Percentiles rank a stretch among this genome's conserved stretches.
Evolutionary conservation across 768 basidiomycete genomes (phyloP).

Genomic region (Holtermannia corniformis): DNA sequence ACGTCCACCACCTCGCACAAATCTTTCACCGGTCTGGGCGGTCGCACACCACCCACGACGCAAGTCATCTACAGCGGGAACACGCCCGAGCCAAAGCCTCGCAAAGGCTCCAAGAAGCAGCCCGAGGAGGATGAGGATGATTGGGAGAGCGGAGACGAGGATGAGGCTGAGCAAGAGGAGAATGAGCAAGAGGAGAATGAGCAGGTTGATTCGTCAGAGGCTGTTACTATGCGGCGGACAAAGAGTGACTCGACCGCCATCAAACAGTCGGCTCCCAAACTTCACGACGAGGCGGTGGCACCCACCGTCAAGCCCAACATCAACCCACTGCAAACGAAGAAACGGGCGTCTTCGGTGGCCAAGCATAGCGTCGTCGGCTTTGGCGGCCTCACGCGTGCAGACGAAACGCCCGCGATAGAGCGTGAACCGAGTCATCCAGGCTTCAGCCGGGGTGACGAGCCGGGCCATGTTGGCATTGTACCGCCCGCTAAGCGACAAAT

Average conservation of each 20-base stretch:
- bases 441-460: not conserved
- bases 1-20: constrained; percentile 15
- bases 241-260: constrained; percentile 19
- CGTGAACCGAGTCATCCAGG: not conserved
- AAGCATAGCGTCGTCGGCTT: not conserved
- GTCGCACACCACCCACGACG: constrained; percentile 4
- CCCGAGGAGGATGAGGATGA: constrained; percentile 23
- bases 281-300: not conserved
- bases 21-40: constrained; percentile 5
- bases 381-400: not conserved
- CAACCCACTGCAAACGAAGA: not conserved
- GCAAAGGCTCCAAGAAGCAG: constrained; percentile 2
- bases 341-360: not conserved
- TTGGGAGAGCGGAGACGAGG: constrained; percentile 24
- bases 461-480: not conserved
- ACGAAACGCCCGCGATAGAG: not conserved
- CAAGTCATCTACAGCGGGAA: constrained; percentile 13
- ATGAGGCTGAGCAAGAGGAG: constrained; percentile 6
- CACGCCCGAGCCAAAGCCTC: constrained; percentile 11
- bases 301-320: not conserved
- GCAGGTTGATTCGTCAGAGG: not conserved
- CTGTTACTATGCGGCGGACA: constrained; percentile 18
- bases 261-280: too few relatives aligned
- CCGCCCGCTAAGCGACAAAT: not conserved
- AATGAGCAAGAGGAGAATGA: constrained; percentile 4